phyloP scores from a whole-genome alignment of 2,329 filamentous ascomycete genomes.

The Fusarium sp. region DNA sequence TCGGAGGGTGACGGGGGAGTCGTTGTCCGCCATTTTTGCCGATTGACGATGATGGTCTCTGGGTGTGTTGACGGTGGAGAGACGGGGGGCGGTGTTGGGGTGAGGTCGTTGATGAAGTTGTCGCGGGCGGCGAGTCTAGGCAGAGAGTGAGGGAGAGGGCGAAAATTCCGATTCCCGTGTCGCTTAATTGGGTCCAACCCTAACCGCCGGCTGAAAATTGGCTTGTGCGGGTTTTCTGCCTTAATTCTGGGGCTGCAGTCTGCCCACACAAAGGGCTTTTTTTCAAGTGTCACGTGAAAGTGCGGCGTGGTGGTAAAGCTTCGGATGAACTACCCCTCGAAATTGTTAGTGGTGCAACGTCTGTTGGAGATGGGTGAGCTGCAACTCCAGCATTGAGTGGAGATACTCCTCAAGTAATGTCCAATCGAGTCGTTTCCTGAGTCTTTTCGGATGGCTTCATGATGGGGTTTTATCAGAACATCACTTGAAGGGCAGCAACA shows the following conservation, averaged over 20 bases:
- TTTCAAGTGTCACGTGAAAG: conserved; percentile 37
- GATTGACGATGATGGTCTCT: conserved; percentile 58
- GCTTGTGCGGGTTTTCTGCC: conserved; percentile 37
- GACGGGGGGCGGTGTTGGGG: conserved; percentile 50
- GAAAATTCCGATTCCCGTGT: conserved; percentile 57
- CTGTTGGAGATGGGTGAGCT: conserved; percentile 30
- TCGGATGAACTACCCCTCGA: conserved; percentile 13
- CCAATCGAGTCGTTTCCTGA: conserved; percentile 28
- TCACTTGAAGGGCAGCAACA: conserved; percentile 4
- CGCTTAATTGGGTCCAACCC: conserved; percentile 65
- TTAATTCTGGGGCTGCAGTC: conserved; percentile 26
- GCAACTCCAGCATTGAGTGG: conserved; percentile 43
- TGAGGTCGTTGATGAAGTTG: conserved; percentile 53
- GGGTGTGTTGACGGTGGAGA: conserved; percentile 52
- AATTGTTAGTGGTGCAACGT: conserved; percentile 19
- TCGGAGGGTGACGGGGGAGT: conserved; percentile 85
- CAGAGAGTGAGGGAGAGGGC: conserved; percentile 38
- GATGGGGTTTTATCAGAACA: conserved; percentile 28
- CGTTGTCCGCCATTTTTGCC: conserved; percentile 89
- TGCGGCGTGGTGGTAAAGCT: conserved; percentile 13
- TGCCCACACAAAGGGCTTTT: conserved; percentile 27
- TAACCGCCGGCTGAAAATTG: conserved; percentile 50
- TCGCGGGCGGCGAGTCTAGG: conserved; percentile 48
- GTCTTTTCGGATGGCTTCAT: conserved; percentile 16
- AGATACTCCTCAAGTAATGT: conserved; percentile 32